Base-by-base conservation (phyloP, 2,329 filamentous ascomycete genomes). In the Aspergillus luchuensis region DNA sequence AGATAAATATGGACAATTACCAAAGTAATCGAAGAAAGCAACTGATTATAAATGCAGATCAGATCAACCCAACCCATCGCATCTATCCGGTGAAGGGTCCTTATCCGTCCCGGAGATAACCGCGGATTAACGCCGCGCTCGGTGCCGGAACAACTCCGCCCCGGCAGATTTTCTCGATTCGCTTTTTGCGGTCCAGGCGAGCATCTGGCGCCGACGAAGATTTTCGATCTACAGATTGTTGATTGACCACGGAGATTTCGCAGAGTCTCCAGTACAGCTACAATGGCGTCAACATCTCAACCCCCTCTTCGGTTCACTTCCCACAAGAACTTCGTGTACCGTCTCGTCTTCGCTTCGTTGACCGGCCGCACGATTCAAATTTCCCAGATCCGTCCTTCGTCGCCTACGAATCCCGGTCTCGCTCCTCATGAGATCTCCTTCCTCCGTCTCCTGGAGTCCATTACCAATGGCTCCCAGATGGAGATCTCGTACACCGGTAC, bases 401-500 rank as follows among this genome's bases (percentile, higher is more conserved):
- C 92, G 45, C 89, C 90, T 50, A 93, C 91, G 43, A 89, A 90
- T 70, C 93, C 95, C 1, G 95, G 95, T 71, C 90, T 99, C 57
- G 89, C 91, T 57, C 89, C 92, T 52, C 90, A 97, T 80, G 95
- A 99, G 79, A 89, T 98, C 71, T 98, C 95, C 50, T 94, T 99
- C 77, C 85, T 99, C 33, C 93, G 95, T 59, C 90, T 99, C 17
- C 88, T 99, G 72, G 95, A 98, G 77, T 86, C 91, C 67, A 85
- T 99, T 70, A 99, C 95, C 72, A 99, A 99, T 82, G 95, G 95
- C 79, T 91, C 91, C 60, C 88, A 90, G 58, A 92, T 98, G 80
- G 93, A 97, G 72, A 97, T 99, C 69, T 97, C 92, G 10, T 95
- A 96, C 80, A 97, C 92, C 1, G 95, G 95, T 73, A 98, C 95